Evolutionary conservation across 202 grass and related monocot species (phyloP).

Genomic region (Schoenoplectus tabernaemontani): DNA sequence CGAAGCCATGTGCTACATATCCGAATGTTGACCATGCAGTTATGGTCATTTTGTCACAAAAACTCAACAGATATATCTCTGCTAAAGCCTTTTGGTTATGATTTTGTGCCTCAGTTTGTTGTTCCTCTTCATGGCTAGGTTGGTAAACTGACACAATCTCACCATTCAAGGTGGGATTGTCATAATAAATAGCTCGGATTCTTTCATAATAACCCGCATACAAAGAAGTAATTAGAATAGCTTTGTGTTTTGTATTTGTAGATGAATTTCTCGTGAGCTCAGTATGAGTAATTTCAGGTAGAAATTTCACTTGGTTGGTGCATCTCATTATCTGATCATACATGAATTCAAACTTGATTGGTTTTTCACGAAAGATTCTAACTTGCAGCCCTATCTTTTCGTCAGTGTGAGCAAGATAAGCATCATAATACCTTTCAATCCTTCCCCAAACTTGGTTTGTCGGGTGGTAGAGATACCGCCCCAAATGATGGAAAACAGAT

Average conservation of each 20-base stretch:
- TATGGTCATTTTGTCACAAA: conserved; percentile 65
- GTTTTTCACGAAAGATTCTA: conserved; percentile 60
- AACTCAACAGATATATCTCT: conserved; percentile 87
- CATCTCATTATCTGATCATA: conserved; percentile 63
- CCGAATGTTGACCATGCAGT: conserved; percentile 91
- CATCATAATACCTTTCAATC: conserved; percentile 61
- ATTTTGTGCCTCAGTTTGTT: conserved; percentile 61
- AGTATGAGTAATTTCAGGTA: conserved; percentile 37
- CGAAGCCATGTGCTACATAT: conserved; percentile 85
- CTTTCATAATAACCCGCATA: conserved; percentile 76
- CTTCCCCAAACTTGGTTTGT: conserved; percentile 70
- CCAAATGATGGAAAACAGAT: conserved; percentile 78
- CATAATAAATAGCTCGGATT: conserved; percentile 79
- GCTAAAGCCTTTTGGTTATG: conserved; percentile 95
- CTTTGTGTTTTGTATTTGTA: conserved; percentile 40
- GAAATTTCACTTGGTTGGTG: conserved; percentile 44
- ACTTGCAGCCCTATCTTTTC: conserved; percentile 84
- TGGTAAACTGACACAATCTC: conserved; percentile 74
- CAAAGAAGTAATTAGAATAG: conserved; percentile 68
- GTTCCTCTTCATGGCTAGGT: conserved; percentile 81
- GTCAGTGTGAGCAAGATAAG: conserved; percentile 56
- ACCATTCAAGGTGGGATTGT: conserved; percentile 54
- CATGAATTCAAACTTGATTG: conserved; percentile 67
- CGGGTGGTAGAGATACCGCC: conserved; percentile 75
- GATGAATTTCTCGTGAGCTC: conserved; percentile 17